Base-by-base conservation (phyloP, 2,329 filamentous ascomycete species). In the Ophiostoma australiae region DNA sequence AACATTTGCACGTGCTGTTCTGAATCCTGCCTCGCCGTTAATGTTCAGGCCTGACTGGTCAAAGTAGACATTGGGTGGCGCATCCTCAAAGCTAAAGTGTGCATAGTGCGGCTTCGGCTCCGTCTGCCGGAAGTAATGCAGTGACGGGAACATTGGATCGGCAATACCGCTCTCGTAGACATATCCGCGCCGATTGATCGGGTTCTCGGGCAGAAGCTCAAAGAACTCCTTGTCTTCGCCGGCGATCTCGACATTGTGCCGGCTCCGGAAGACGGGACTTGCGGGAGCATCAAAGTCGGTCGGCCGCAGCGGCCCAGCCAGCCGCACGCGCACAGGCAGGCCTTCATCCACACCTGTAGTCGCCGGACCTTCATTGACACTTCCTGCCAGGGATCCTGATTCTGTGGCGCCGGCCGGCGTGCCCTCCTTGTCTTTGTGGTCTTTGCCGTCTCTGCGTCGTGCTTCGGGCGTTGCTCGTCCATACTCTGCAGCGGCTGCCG, bases 41-140 rank as follows among this genome's bases (percentile, higher is more conserved):
- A 97, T 88, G 68, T 93, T 89, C 27, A 86, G 87, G 8, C 90
- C 93, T 52, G 87, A 85, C 73, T 87, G 87, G 77, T 93, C 90
- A 77, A 97, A 93, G 77, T 90, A 91, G 78, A 97, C 91, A 78
- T 92, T 91, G 11, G 90, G 89, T 44, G 94, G 92, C 44, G 91
- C 90, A 80, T 99, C 95, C 78, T 98, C 94, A 77, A 95, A 97
- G 81, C 91, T 96, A 79, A 99, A 90, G 71, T 93, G 90, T 4
- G 95, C 87, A 41, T 90, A 88, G 76, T 92, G 94, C 0, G 96
- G 95, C 72, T 89, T 89, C 6, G 92, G 88, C 77, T 98, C 95
- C 63, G 93, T 95, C 75, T 93, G 90, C 73, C 94, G 90, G 80
- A 97, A 97, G 82, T 91, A 95, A 76, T 96, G 87, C 74, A 89